Conservation (phyloP, 257 asterid species). For the Nyctanthes arbortristis region DNA sequence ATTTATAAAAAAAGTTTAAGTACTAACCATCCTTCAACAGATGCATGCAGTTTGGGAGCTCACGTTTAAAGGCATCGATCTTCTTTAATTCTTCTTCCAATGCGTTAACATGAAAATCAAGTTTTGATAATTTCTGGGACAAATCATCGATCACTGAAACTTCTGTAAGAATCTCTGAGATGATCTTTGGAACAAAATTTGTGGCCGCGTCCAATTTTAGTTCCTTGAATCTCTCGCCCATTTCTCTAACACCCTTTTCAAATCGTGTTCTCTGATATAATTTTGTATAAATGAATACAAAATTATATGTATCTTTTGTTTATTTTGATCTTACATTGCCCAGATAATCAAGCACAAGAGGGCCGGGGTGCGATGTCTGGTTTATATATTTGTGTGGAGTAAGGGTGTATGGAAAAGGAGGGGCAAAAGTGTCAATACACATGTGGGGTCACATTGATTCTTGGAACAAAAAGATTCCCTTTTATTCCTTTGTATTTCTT, state of each 20-base stretch:
- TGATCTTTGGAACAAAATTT: conserved; percentile 31
- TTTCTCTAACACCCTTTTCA: not conserved
- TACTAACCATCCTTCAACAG: conserved; percentile 39
- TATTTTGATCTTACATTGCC: not conserved
- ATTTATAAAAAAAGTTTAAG: not conserved
- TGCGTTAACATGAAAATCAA: conserved; percentile 19
- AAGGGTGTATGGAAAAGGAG: conserved; percentile 7
- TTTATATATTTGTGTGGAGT: conserved; percentile 33
- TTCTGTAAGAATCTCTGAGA: conserved; percentile 42
- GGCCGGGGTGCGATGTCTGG: conserved; percentile 5
- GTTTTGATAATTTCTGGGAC: conserved; percentile 23
- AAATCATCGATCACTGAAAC: conserved; percentile 30
- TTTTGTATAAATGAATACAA: not conserved
- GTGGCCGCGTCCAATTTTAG: conserved; percentile 28
- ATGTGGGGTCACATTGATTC: not conserved
- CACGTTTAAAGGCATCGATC: conserved; percentile 33
- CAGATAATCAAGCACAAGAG: conserved; percentile 24
- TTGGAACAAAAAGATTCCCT: conserved; percentile 31
- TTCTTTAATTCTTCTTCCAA: conserved; percentile 38
- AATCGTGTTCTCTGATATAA: conserved; percentile 7
- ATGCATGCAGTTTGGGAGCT: conserved; percentile 34
- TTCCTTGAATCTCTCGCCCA: conserved; percentile 41
- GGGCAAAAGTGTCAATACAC: conserved; percentile 28
- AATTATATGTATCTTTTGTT: not conserved
- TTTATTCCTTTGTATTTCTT: conserved; percentile 1